These are phyloP conservation scores for Silybum marianum DNA, from an alignment of 129 eudicot genomes.

Conservation along the genomic window DNA sequence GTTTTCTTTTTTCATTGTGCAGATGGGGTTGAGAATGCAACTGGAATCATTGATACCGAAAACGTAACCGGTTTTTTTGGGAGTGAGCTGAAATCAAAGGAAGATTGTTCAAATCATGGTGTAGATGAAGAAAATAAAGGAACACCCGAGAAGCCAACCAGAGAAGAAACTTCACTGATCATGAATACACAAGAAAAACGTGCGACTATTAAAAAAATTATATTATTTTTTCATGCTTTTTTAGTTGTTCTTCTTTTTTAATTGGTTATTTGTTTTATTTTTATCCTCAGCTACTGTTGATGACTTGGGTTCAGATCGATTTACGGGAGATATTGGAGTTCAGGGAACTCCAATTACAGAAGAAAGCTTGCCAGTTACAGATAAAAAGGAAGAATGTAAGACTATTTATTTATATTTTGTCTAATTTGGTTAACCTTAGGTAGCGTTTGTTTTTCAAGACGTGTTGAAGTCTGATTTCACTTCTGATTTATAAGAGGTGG, in stretches of 20 bases:
- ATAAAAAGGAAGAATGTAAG: constrained; percentile 20
- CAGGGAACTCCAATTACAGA: constrained; percentile 9
- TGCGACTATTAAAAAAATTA: neutral
- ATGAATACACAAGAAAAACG: neutral
- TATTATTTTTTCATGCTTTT: neutral
- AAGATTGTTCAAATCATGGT: constrained; percentile 9
- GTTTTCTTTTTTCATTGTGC: constrained; percentile 1
- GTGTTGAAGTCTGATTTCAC: no score
- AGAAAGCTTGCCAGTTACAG: constrained; percentile 10
- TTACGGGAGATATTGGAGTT: constrained; percentile 10
- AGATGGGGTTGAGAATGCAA: constrained; percentile 22
- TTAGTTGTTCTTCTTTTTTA: neutral
- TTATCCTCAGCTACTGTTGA: constrained; percentile 2
- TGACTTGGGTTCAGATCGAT: constrained; percentile 1
- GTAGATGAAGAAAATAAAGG: constrained; percentile 7
- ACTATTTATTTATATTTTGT: neutral
- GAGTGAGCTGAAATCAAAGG: constrained; percentile 12
- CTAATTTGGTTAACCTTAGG: neutral
- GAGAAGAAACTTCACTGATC: neutral
- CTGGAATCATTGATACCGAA: neutral
- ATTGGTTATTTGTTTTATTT: neutral
- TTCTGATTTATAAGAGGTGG: no score
- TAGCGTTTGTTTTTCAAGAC: no score
- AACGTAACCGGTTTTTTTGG: neutral
- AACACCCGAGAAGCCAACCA: neutral